Evolutionary conservation across 164 flowering plant genomes (phyloP).

Genomic region (Amborella trichopoda): DNA sequence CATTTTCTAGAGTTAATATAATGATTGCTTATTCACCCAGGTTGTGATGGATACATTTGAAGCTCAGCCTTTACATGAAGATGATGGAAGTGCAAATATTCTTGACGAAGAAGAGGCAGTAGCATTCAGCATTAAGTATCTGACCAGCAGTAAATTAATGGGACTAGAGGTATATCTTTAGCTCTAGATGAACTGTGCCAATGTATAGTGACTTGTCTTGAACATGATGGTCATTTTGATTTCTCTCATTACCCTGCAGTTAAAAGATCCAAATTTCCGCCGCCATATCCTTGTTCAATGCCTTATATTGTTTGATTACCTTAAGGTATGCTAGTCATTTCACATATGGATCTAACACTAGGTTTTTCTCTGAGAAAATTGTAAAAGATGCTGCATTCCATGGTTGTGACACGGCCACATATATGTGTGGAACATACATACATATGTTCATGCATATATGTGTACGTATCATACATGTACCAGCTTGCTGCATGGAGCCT

Average conservation of each 20-base stretch:
- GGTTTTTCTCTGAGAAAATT: too few relatives aligned
- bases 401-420: too few relatives aligned
- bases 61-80: constrained; percentile 93
- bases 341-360: too few relatives aligned
- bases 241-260: constrained; percentile 24
- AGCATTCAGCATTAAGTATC: constrained; percentile 81
- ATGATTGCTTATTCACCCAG: constrained; percentile 32
- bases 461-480: too few relatives aligned
- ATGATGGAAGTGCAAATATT: constrained; percentile 78
- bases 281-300: constrained; percentile 93
- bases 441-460: too few relatives aligned
- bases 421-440: too few relatives aligned
- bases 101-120: constrained; percentile 83
- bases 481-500: too few relatives aligned
- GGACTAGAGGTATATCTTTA: constrained; percentile 75
- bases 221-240: neutral
- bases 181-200: neutral
- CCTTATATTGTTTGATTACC: constrained; percentile 86
- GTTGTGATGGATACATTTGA: constrained; percentile 86
- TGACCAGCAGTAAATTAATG: constrained; percentile 96
- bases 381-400: too few relatives aligned
- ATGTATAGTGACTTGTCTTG: neutral
- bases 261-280: constrained; percentile 96
- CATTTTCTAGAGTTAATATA: too few relatives aligned
- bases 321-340: constrained; percentile 45